Evolutionary conservation across 768 basidiomycete genomes (phyloP), one percentile per base, ranked within the genome.

Genomic region (Kwoniella botswanensis): DNA sequence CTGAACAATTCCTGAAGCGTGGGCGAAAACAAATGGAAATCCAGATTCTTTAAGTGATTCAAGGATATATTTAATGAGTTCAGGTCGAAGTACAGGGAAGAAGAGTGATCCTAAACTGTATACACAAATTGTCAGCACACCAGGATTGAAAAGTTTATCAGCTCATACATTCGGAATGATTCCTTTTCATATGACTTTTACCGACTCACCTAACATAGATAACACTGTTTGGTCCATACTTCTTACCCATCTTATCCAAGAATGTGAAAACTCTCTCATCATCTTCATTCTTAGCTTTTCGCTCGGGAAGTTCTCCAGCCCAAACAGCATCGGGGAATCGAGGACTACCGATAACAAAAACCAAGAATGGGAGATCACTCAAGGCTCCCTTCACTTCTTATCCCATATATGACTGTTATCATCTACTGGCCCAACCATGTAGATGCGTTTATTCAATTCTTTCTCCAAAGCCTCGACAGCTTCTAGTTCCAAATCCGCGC

Each of bases 41-140:
- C 58, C 53, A 29, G 29, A 21, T n/a, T 69, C 72, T 24, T 65
- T 52, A 3, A 78, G 65, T 11, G 76, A 70, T n/a, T 73, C 59
- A 52, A 78, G 52, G 15, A 78, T 59, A 50, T 68, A 71, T 26
- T 50, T 55, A 22, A 74, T 65, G 21, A 78, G 55, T 26, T 78
- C 72, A 9, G 74, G 76, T 64, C 76, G 63, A 46, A 24, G 15
- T 11, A 61, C 24, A 21, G 74, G 76, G 65, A 68, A 78, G 41
- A 63, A 78, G 0, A 74, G n/a, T 1, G 72, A 73, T 35, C 76
- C 76, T 21, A 75, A 70, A 43, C 76, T 76, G 55, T 59, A 12
- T 22, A n/a, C 21, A 7, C 10, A 12, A 52, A 26, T 46, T 9
- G 67, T 44, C 18, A 22, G 44, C 26, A 24, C 17, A 26, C 26